These are phyloP conservation scores for Wickerhamomyces hampshirensis DNA, from an alignment of 805 yeast species.

Conservation along the genomic window DNA sequence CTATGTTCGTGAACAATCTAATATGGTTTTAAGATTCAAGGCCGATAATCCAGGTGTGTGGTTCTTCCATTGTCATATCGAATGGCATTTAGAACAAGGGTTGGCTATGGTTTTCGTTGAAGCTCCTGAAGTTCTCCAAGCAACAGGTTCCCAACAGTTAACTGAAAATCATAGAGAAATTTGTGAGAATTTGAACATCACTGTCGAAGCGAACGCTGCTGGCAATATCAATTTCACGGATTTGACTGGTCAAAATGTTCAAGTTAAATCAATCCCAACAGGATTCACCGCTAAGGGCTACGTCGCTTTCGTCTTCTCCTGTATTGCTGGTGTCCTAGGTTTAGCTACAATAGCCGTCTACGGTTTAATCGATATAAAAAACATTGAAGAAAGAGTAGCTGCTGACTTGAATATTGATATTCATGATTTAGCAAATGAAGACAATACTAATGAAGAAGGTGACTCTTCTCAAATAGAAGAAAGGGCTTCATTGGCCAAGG, in stretches of 20 bases:
- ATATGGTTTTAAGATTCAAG: conserved; percentile 78
- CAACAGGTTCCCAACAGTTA: conserved; percentile 46
- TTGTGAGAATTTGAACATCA: conserved; percentile 55
- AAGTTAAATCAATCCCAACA: conserved; percentile 59
- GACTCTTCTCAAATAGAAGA: neutral
- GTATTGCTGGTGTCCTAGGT: conserved; percentile 82
- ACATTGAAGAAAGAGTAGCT: conserved; percentile 57
- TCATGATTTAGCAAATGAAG: conserved; percentile 3
- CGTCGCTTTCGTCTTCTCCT: conserved; percentile 89
- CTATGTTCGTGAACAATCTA: conserved; percentile 77
- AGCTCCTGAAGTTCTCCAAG: conserved; percentile 71
- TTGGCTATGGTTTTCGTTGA: conserved; percentile 76
- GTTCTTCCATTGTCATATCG: conserved; percentile 98
- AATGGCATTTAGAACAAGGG: conserved; percentile 97
- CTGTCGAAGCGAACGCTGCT: conserved; percentile 81
- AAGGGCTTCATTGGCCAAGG: no score
- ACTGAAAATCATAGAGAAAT: conserved; percentile 55
- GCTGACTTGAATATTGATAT: conserved; percentile 19
- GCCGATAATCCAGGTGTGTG: conserved; percentile 98
- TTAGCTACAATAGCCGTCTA: conserved; percentile 69
- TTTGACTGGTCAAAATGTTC: conserved; percentile 71
- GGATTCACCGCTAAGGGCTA: conserved; percentile 96
- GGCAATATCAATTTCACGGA: conserved; percentile 66
- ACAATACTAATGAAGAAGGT: neutral
- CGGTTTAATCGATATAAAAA: conserved; percentile 79